A percentile compares a stretch with the other conserved stretches of the same genome.
These are phyloP conservation scores for Ogataea ganodermae DNA, from an alignment of 805 yeast species.

Conservation along the genomic window DNA sequence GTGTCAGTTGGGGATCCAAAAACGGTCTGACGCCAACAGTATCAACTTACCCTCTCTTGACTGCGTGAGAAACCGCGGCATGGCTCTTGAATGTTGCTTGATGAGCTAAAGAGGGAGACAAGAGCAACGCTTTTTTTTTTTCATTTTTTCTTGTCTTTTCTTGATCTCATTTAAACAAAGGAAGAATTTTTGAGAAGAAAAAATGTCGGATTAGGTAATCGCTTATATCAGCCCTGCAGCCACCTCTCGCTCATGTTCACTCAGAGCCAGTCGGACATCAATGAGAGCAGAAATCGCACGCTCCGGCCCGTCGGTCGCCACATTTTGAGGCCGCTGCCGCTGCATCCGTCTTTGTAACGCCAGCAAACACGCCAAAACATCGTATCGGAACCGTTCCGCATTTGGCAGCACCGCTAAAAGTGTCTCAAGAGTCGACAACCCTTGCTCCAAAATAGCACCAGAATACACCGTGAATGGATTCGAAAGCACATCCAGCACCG, in stretches of 20 bases:
- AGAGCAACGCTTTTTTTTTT: not conserved
- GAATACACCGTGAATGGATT: conserved; percentile 31
- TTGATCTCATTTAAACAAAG: not conserved
- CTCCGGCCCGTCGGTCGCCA: not conserved
- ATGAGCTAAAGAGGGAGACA: not conserved
- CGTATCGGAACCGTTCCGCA: conserved; percentile 20
- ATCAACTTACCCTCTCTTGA: conserved; percentile 22
- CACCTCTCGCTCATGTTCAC: not conserved
- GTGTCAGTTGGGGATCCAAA: not conserved
- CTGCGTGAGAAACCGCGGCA: conserved; percentile 27
- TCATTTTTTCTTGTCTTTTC: not conserved
- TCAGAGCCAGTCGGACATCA: not conserved
- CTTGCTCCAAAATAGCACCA: conserved; percentile 8
- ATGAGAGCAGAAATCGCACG: not conserved
- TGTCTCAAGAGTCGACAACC: conserved; percentile 8
- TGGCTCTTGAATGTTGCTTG: not conserved
- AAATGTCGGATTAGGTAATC: not conserved
- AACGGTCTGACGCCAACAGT: not conserved
- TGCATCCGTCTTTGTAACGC: conserved; percentile 15
- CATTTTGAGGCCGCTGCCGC: not conserved
- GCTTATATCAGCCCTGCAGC: not conserved
- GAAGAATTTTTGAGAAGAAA: not conserved
- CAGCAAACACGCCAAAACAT: conserved; percentile 28
- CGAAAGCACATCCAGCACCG: conserved; percentile 25
- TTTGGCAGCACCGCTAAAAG: conserved; percentile 5